Conservation (phyloP, 2,329 filamentous ascomycete species). For the Hypoxylon sp. region DNA sequence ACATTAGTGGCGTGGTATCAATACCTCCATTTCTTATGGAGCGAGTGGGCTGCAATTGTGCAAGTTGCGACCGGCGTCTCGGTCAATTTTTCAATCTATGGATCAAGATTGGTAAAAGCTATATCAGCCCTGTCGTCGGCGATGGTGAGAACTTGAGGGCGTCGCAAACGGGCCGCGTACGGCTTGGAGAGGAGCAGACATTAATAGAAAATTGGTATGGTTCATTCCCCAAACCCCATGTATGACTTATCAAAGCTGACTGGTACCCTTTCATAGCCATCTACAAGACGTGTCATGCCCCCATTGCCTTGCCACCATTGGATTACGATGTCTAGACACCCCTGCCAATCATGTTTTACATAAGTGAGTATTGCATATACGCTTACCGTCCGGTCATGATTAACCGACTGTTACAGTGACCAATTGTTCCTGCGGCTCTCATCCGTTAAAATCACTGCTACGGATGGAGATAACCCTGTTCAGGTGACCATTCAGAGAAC, state of each 20-base stretch:
- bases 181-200: slow-evolving; percentile 55
- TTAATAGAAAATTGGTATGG: slow-evolving; percentile 57
- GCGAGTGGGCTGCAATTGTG: slow-evolving; percentile 52
- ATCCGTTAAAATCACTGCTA: slow-evolving; percentile 50
- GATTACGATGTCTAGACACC: slow-evolving; percentile 55
- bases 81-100: slow-evolving; percentile 56
- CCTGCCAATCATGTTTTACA: slow-evolving; percentile 57
- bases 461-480: slow-evolving; percentile 33
- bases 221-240: slow-evolving; percentile 1
- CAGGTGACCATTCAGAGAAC: slow-evolving; percentile 55
- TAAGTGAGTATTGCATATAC: slow-evolving; percentile 51
- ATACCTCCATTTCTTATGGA: slow-evolving; percentile 54
- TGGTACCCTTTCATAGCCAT: slow-evolving; percentile 48
- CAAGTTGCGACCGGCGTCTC: slow-evolving; percentile 55
- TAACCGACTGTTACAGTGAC: slow-evolving; percentile 50
- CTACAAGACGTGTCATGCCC: slow-evolving; percentile 57
- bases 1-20: neutral
- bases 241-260: slow-evolving; percentile 9
- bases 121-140: slow-evolving; percentile 57
- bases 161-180: slow-evolving; percentile 46
- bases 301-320: slow-evolving; percentile 54
- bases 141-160: slow-evolving; percentile 47
- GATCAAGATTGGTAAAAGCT: slow-evolving; percentile 59
- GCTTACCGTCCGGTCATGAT: neutral
- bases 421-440: slow-evolving; percentile 56